phyloP scores from a whole-genome alignment of 225 moss, liverwort and hornwort genomes.

The Takakia lepidozioides region DNA sequence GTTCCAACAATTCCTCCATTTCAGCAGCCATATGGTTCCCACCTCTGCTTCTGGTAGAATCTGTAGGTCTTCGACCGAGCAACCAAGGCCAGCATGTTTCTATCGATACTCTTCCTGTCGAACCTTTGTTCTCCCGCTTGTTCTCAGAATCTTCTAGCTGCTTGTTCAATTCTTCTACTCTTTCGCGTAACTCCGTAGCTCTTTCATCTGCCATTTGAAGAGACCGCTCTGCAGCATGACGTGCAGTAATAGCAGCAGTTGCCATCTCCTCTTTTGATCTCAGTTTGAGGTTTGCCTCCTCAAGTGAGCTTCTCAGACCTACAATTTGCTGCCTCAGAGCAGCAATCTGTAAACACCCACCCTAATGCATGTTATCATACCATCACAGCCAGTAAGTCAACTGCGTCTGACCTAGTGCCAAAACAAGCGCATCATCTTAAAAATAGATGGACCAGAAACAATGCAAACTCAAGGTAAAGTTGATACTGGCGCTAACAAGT shows the following conservation, averaged over 20 bases:
- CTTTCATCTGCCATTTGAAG: conserved; percentile 96
- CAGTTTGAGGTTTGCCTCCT: conserved; percentile 66
- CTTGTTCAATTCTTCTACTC: conserved; percentile 78
- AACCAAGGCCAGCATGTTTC: conserved; percentile 94
- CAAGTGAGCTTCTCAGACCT: conserved; percentile 48
- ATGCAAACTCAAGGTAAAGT: no score
- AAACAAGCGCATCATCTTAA: no score
- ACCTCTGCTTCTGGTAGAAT: conserved; percentile 21
- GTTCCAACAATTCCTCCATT: conserved; percentile 94
- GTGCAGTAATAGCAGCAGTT: conserved; percentile 78
- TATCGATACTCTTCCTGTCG: conserved; percentile 41
- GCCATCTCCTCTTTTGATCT: conserved; percentile 98
- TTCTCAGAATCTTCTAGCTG: conserved; percentile 76
- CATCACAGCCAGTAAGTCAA: background rate
- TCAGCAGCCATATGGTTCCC: conserved; percentile 62
- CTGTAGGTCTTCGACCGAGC: conserved; percentile 41
- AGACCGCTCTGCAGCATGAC: conserved; percentile 88
- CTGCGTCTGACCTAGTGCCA: background rate
- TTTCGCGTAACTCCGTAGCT: conserved; percentile 71
- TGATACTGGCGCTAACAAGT: no score
- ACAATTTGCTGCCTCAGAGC: conserved; percentile 67
- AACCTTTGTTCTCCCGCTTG: conserved; percentile 40
- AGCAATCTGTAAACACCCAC: conserved; percentile 41
- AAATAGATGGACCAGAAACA: no score
- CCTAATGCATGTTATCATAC: no score